A percentile compares a stretch with the other conserved stretches of the same genome.
Evolutionary conservation across 805 yeast genomes (phyloP).

Genomic region (Candida golubevii): DNA sequence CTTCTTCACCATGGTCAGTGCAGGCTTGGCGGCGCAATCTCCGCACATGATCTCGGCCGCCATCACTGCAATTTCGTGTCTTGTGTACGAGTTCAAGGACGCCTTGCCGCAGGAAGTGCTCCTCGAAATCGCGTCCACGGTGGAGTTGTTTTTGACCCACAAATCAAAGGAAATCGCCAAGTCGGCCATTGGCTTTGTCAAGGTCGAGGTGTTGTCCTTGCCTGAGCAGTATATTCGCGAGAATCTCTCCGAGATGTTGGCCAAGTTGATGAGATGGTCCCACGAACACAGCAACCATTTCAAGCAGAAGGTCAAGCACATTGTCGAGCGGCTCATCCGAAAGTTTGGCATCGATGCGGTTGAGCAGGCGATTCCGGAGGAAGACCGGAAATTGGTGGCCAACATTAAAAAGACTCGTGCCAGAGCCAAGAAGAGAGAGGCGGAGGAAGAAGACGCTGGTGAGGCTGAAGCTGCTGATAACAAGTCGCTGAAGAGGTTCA

Average conservation of each 20-base stretch:
- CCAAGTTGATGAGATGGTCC: conserved; percentile 83
- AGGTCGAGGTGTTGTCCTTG: conserved; percentile 77
- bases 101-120: conserved; percentile 56
- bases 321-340: conserved; percentile 85
- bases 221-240: conserved; percentile 72
- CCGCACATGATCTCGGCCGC: conserved; percentile 96
- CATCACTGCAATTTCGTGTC: conserved; percentile 82
- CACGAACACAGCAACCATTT: conserved; percentile 95
- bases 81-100: conserved; percentile 80
- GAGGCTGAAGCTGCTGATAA: conserved; percentile 22
- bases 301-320: conserved; percentile 88
- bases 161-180: conserved; percentile 91
- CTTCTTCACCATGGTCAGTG: conserved; percentile 88
- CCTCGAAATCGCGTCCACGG: conserved; percentile 75
- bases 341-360: conserved; percentile 87
- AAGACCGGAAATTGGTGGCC: conserved; percentile 74
- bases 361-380: conserved; percentile 83
- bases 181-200: conserved; percentile 90
- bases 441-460: conserved; percentile 40
- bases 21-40: conserved; percentile 91
- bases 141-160: conserved; percentile 85
- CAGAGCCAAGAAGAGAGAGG: conserved; percentile 73
- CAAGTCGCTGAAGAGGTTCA: conserved; percentile 44
- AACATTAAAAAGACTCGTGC: conserved; percentile 84
- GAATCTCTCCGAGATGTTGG: conserved; percentile 60